A percentile compares a stretch with the other conserved stretches of the same genome.
Evolutionary conservation across 208 protist species (phyloP).

Genomic region (Trypanosoma mega): DNA sequence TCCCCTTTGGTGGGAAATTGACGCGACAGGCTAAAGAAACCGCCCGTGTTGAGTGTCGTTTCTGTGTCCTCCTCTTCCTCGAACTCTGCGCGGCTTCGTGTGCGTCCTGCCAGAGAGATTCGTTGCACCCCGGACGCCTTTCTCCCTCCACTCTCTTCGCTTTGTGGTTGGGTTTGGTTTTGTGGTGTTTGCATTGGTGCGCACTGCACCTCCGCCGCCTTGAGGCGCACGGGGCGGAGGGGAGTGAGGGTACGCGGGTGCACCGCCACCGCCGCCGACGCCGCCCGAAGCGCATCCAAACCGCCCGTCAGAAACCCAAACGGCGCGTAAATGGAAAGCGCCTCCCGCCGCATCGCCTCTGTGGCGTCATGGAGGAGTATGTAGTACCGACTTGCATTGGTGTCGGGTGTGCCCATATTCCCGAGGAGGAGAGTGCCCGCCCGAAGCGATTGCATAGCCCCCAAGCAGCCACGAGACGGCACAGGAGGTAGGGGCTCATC

Average conservation of each 20-base stretch:
- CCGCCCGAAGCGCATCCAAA: constrained; percentile 43
- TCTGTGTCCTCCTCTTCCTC: constrained; percentile 25
- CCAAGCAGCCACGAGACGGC: constrained; percentile 1
- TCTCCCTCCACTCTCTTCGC: not conserved
- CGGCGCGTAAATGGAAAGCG: constrained; percentile 45
- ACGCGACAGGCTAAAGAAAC: constrained; percentile 54
- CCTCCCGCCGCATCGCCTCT: constrained; percentile 25
- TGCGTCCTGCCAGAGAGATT: constrained; percentile 44
- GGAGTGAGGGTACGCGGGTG: constrained; percentile 68
- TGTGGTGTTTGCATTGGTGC: constrained; percentile 4
- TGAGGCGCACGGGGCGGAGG: constrained; percentile 43
- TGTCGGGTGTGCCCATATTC: constrained; percentile 67
- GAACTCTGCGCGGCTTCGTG: constrained; percentile 60
- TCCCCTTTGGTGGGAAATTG: constrained; percentile 28
- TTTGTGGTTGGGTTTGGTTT: not conserved
- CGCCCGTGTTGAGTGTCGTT: not conserved
- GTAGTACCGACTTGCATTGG: constrained; percentile 78
- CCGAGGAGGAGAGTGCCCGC: constrained; percentile 64
- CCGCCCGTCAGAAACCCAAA: constrained; percentile 60
- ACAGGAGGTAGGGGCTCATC: constrained; percentile 41
- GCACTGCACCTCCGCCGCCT: constrained; percentile 38
- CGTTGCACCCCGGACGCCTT: not conserved
- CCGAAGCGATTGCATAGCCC: constrained; percentile 39
- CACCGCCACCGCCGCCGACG: constrained; percentile 32
- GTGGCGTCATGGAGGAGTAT: constrained; percentile 48